phyloP scores from a whole-genome alignment of 202 grass and related monocot genomes.

The Zoysia matrella region DNA sequence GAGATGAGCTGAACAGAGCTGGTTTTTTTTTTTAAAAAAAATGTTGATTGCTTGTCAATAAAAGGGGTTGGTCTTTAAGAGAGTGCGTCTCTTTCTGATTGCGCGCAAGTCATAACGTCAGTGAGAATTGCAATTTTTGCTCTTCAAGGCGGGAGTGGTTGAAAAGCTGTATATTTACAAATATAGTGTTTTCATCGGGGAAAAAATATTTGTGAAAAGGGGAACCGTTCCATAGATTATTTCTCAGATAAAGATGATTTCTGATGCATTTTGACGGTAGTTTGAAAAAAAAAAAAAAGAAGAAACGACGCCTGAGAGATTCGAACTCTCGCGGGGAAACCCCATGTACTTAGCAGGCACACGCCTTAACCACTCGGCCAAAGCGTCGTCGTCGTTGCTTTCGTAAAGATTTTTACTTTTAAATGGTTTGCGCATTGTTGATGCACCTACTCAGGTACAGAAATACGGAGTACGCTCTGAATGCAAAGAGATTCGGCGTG shows the following conservation, averaged over 20 bases:
- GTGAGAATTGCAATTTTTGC: no score
- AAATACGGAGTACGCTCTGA: no score
- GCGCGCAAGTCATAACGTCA: neutral
- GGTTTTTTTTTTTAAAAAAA: neutral
- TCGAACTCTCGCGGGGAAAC: conserved; percentile 91
- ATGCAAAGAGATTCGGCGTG: no score
- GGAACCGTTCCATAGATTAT: neutral
- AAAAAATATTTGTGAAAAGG: neutral
- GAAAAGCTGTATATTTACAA: no score
- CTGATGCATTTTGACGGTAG: neutral
- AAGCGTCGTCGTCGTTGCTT: conserved; percentile 32
- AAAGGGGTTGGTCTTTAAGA: neutral
- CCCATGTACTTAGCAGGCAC: conserved; percentile 99
- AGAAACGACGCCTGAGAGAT: conserved; percentile 58
- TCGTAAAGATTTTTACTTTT: no score
- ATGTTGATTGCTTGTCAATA: conserved; percentile 16
- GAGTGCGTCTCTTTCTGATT: neutral
- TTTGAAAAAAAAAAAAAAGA: rapidly evolving
- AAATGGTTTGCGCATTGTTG: no score
- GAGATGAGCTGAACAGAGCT: neutral
- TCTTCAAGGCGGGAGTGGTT: no score
- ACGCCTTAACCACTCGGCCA: conserved; percentile 59
- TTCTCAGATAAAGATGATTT: no score
- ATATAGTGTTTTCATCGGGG: neutral
- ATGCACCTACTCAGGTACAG: no score